Percentiles rank a stretch among this genome's conserved stretches.
Evolutionary conservation across 768 basidiomycete genomes (phyloP).

Genomic region (Pleurotus tuoliensis): DNA sequence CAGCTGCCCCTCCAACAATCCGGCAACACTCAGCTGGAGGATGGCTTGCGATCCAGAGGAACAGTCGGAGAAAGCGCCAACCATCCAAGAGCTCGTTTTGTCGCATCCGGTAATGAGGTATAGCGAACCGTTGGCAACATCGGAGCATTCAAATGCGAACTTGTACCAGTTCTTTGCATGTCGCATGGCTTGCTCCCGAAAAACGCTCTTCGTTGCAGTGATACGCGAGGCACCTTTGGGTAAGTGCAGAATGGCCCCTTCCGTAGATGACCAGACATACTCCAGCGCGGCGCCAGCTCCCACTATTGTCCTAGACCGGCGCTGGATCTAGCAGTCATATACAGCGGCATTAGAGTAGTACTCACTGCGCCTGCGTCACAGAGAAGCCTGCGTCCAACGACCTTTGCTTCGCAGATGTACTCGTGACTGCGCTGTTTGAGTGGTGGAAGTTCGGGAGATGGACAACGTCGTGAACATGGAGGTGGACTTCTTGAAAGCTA

Average conservation of each 20-base stretch:
- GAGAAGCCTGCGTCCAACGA: not conserved
- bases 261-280: constrained; percentile 7
- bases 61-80: constrained; percentile 10
- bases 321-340: not conserved
- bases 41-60: not conserved
- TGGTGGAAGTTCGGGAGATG: not conserved
- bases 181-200: constrained; percentile 11
- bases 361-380: not conserved
- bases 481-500: constrained; percentile 6
- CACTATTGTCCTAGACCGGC: not conserved
- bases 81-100: constrained; percentile 15
- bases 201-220: constrained; percentile 1
- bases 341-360: not conserved
- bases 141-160: not conserved
- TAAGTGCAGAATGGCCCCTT: constrained; percentile 15
- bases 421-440: not conserved
- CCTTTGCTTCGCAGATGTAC: not conserved
- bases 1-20: not conserved
- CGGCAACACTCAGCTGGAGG: not conserved
- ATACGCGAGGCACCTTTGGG: constrained; percentile 14
- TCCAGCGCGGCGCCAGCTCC: not conserved
- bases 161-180: constrained; percentile 11
- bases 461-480: not conserved
- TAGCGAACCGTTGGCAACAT: constrained; percentile 1
- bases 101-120: constrained; percentile 18